Evolutionary conservation across 176 grass and related monocot genomes (phyloP).

Genomic region (Miscanthus lutarioriparius): DNA sequence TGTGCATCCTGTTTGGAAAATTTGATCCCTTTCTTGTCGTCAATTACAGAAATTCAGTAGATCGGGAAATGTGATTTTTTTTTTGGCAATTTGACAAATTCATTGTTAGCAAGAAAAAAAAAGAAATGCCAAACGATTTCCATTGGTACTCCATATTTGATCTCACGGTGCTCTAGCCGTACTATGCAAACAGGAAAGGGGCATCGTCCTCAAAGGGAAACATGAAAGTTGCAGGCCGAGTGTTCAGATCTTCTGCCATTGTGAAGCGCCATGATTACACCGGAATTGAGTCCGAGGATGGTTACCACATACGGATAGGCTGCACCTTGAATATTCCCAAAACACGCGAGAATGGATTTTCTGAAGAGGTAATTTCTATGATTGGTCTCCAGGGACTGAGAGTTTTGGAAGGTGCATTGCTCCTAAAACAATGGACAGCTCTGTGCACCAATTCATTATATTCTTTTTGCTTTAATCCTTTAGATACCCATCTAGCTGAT

Average conservation of each 20-base stretch:
- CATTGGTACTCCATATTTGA: not conserved
- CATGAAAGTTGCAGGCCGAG: conserved; percentile 16
- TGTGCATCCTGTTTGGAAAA: not conserved
- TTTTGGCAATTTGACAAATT: not conserved
- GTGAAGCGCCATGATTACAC: not conserved
- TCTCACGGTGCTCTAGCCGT: conserved; percentile 6
- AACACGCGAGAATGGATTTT: conserved; percentile 31
- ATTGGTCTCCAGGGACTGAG: not conserved
- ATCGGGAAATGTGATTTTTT: not conserved
- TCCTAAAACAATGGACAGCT: not conserved
- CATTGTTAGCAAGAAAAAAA: no score
- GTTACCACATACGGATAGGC: not conserved
- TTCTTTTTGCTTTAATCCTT: not conserved
- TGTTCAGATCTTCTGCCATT: conserved; percentile 25
- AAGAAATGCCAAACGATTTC: not conserved
- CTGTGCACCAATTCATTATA: not conserved
- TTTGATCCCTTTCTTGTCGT: not conserved
- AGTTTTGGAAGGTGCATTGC: not conserved
- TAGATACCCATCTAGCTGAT: conserved; percentile 3
- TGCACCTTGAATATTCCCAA: not conserved
- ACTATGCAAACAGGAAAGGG: conserved; percentile 17
- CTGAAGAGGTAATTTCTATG: conserved; percentile 23
- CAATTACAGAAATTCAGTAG: not conserved
- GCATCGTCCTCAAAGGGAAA: not conserved
- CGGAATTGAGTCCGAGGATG: conserved; percentile 23